phyloP scores from a whole-genome alignment of 2,329 filamentous ascomycete species.

The Cercospora citrullina region DNA sequence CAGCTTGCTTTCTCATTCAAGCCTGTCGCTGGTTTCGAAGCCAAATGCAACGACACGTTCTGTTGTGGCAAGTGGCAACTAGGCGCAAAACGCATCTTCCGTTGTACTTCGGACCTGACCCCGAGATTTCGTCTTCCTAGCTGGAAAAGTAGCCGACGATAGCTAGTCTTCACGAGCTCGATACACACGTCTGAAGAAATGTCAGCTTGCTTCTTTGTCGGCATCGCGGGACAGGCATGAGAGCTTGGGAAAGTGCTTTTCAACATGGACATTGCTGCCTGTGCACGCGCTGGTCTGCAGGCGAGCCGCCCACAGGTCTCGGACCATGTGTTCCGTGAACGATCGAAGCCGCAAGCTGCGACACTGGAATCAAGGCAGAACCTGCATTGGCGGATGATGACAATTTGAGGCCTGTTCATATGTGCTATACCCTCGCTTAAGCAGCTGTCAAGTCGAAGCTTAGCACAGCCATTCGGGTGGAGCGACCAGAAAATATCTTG shows the following conservation, averaged over 20 bases:
- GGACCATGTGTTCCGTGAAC: not conserved
- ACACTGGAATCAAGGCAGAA: not conserved
- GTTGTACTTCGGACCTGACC: not conserved
- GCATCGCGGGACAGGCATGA: not conserved
- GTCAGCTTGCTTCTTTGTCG: not conserved
- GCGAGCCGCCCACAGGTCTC: not conserved
- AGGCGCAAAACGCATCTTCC: not conserved
- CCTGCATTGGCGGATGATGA: not conserved
- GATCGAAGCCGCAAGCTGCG: not conserved
- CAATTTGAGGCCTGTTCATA: conserved; percentile 12
- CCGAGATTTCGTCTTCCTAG: not conserved
- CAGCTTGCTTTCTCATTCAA: not conserved
- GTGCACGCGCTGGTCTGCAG: not conserved
- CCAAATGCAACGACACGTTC: not conserved
- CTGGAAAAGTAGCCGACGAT: not conserved
- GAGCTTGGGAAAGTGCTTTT: not conserved
- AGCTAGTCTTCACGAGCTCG: not conserved
- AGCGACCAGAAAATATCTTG: not conserved
- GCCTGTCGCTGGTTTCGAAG: not conserved
- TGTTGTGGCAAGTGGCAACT: not conserved
- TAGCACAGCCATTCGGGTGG: not conserved
- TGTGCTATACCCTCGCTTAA: not conserved
- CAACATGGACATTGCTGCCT: not conserved
- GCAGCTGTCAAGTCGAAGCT: conserved; percentile 7
- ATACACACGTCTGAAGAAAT: not conserved